Conservation (phyloP, 306 rosid species). For the Vicia villosa region DNA sequence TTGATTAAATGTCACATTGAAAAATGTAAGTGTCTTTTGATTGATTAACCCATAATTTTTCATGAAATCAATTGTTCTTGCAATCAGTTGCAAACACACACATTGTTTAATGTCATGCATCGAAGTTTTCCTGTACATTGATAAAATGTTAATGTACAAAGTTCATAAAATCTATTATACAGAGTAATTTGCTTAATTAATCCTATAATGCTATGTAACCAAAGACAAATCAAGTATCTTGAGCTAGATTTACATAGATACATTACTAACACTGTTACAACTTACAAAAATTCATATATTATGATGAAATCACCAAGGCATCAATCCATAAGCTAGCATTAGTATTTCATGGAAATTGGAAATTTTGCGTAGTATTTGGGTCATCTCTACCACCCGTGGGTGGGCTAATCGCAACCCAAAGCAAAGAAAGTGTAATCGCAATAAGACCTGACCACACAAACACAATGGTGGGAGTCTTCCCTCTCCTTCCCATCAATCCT, state of each 20-base stretch:
- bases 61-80: not conserved
- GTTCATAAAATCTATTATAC: not conserved
- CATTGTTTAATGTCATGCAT: not conserved
- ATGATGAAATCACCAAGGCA: not conserved
- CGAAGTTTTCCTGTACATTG: not conserved
- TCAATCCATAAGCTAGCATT: not conserved
- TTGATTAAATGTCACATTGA: not conserved
- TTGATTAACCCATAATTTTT: not conserved
- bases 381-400: conserved; percentile 26
- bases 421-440: conserved; percentile 52
- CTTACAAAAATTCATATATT: not conserved
- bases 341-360: conserved; percentile 48
- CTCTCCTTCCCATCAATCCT: conserved; percentile 62
- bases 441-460: conserved; percentile 63
- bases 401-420: conserved; percentile 51
- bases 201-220: not conserved
- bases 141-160: not conserved
- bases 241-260: conserved; percentile 13
- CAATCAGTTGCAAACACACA: not conserved
- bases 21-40: not conserved
- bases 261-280: not conserved
- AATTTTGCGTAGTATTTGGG: conserved; percentile 11
- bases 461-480: conserved; percentile 57
- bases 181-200: not conserved
- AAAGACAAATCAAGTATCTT: not conserved